phyloP scores from a whole-genome alignment of 2,329 filamentous ascomycete species.

The Xenoacremonium recifei region DNA sequence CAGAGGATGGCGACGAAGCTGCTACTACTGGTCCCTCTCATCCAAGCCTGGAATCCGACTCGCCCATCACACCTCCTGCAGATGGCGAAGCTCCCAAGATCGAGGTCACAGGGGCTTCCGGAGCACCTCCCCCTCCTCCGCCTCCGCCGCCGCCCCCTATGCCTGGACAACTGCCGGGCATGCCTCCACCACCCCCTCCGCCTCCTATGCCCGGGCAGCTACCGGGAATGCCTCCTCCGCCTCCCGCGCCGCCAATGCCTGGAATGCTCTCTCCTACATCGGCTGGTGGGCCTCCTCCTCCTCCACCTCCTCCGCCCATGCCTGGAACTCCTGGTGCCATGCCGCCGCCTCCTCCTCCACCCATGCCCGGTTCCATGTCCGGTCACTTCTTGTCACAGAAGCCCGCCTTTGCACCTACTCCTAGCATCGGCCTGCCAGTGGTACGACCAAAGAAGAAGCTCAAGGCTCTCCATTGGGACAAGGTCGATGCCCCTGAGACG shows the following conservation, averaged over 20 bases:
- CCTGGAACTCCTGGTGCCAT: conserved; percentile 40
- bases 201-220: conserved; percentile 47
- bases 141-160: conserved; percentile 39
- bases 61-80: conserved; percentile 64
- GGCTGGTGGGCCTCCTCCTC: conserved; percentile 17
- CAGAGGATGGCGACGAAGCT: conserved; percentile 57
- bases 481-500: conserved; percentile 87
- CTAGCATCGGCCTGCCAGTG: conserved; percentile 69
- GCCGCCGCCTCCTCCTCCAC: conserved; percentile 58
- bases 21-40: conserved; percentile 74
- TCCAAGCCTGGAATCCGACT: conserved; percentile 69
- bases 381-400: conserved; percentile 74
- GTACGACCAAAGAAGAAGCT: conserved; percentile 98
- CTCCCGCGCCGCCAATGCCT: conserved; percentile 50
- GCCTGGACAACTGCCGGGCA: conserved; percentile 36
- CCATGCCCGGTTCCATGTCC: conserved; percentile 66
- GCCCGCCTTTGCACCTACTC: conserved; percentile 51
- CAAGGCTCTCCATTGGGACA: conserved; percentile 99
- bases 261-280: conserved; percentile 26
- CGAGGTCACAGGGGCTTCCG: conserved; percentile 48
- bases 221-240: conserved; percentile 34
- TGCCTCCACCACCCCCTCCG: conserved; percentile 46
- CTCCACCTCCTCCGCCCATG: conserved; percentile 40
- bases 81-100: conserved; percentile 61
- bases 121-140: conserved; percentile 36